phyloP scores from a whole-genome alignment of 2,329 filamentous ascomycete species.

The Dothiorella sarmentorum region DNA sequence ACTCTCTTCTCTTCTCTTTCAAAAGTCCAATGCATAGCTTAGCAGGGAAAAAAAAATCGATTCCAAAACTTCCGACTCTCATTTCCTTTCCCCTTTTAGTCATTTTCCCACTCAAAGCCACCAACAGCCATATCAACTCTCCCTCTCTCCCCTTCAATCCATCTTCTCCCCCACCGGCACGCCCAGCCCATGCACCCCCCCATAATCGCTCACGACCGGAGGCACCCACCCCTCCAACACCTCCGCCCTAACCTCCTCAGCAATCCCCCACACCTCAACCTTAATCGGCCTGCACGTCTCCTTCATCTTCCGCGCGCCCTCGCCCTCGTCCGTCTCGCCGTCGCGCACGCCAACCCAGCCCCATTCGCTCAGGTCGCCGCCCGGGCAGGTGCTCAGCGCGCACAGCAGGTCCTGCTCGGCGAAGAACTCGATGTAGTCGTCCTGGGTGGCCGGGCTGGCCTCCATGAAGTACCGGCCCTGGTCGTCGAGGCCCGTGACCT shows the following conservation, averaged over 20 bases:
- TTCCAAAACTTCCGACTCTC: too few species aligned
- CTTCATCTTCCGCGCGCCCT: conserved; percentile 66
- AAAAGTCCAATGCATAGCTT: too few species aligned
- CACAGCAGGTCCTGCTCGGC: conserved; percentile 73
- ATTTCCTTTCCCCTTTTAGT: too few species aligned
- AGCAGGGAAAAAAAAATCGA: background rate
- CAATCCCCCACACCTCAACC: conserved; percentile 67
- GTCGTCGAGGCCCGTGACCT: conserved; percentile 73
- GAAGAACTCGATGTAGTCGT: conserved; percentile 66
- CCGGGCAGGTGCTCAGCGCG: conserved; percentile 68
- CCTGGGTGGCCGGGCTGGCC: conserved; percentile 29
- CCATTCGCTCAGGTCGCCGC: conserved; percentile 78
- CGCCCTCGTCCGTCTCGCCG: conserved; percentile 55
- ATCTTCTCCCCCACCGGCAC: conserved; percentile 44
- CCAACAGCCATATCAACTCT: too few species aligned
- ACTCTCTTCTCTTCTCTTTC: too few species aligned
- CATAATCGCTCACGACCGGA: conserved; percentile 59
- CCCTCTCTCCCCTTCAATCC: background rate
- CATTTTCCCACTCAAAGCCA: too few species aligned
- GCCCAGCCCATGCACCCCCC: conserved; percentile 62
- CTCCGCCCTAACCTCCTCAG: conserved; percentile 42
- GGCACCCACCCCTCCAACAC: conserved; percentile 56
- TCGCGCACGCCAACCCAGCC: conserved; percentile 60
- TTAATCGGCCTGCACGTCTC: conserved; percentile 70
- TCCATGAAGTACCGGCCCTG: conserved; percentile 73